phyloP scores from a whole-genome alignment of 352 stramenopile genomes.

The Phytophthora podocarpi region DNA sequence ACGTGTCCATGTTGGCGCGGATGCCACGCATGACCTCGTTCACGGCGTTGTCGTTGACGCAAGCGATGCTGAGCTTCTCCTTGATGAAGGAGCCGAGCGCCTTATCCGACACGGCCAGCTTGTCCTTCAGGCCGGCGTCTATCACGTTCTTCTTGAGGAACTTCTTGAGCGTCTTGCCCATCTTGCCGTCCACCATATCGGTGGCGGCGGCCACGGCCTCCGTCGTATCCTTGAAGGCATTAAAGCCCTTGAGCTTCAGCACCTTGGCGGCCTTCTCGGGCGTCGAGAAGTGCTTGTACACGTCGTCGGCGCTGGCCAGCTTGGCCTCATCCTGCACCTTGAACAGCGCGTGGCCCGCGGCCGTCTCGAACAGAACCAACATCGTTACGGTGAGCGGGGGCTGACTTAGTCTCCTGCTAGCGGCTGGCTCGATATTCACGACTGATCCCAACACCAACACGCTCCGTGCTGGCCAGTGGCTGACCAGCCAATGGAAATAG shows the following conservation, averaged over 20 bases:
- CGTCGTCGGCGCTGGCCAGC: constrained; percentile 88
- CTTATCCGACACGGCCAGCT: constrained; percentile 97
- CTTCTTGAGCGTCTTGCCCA: constrained; percentile 97
- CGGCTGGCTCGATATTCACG: constrained; percentile 35
- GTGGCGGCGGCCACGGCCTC: constrained; percentile 97
- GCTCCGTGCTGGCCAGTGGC: constrained; percentile 2
- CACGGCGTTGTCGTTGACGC: constrained; percentile 92
- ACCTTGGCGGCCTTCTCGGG: constrained; percentile 91
- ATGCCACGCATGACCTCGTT: constrained; percentile 98
- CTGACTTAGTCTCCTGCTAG: constrained; percentile 4
- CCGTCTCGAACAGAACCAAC: constrained; percentile 99
- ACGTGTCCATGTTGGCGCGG: constrained; percentile 94
- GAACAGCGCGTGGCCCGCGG: constrained; percentile 99
- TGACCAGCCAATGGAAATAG: constrained; percentile 23
- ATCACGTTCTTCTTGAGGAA: constrained; percentile 99
- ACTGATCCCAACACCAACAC: constrained; percentile 28
- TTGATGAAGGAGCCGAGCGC: constrained; percentile 97
- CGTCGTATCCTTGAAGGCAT: constrained; percentile 99
- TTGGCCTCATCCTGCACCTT: constrained; percentile 98
- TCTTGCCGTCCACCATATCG: constrained; percentile 97
- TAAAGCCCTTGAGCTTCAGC: constrained; percentile 97
- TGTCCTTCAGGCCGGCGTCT: constrained; percentile 92
- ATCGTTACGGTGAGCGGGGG: too few relatives aligned
- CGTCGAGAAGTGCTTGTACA: constrained; percentile 93
- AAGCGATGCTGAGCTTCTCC: constrained; percentile 96